Evolutionary conservation across 306 rosid genomes (phyloP).

Genomic region (Phaseolus lunatus): DNA sequence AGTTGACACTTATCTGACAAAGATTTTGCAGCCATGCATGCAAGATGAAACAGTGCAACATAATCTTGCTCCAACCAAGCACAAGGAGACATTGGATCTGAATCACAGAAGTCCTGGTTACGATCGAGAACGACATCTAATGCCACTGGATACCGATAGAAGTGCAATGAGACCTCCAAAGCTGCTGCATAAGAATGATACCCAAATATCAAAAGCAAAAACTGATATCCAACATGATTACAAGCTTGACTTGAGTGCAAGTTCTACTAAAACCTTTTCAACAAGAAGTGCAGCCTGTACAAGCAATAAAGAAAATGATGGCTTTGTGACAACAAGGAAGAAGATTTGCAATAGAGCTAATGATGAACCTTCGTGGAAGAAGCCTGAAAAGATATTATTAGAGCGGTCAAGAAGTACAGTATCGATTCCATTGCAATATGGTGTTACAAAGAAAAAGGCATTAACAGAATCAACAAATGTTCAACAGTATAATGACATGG

Average conservation of each 20-base stretch:
- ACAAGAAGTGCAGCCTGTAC: constrained; percentile 43
- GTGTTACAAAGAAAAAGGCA: constrained; percentile 55
- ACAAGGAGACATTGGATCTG: constrained; percentile 31
- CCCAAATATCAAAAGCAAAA: constrained; percentile 32
- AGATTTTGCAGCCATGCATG: constrained; percentile 40
- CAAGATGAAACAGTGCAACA: constrained; percentile 42
- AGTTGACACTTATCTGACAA: constrained; percentile 24
- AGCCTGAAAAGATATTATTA: constrained; percentile 30
- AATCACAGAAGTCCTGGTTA: constrained; percentile 37
- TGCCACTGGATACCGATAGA: constrained; percentile 27
- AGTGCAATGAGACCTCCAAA: constrained; percentile 37
- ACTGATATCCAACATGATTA: constrained; percentile 34
- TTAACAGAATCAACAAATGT: constrained; percentile 78
- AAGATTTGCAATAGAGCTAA: constrained; percentile 29
- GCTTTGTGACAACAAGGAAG: constrained; percentile 70
- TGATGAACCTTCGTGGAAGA: constrained; percentile 49
- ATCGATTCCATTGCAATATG: constrained; percentile 36
- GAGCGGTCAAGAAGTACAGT: constrained; percentile 29
- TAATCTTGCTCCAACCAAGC: constrained; percentile 36
- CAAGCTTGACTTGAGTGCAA: constrained; percentile 20
- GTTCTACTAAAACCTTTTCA: constrained; percentile 38
- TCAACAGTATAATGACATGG: constrained; percentile 44
- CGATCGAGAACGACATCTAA: constrained; percentile 31
- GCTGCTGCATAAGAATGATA: constrained; percentile 17
- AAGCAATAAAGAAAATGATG: constrained; percentile 58